Evolutionary conservation across 2,329 filamentous ascomycete genomes (phyloP), one percentile per base, ranked within the genome.

Genomic region (Fusarium vanettenii): DNA sequence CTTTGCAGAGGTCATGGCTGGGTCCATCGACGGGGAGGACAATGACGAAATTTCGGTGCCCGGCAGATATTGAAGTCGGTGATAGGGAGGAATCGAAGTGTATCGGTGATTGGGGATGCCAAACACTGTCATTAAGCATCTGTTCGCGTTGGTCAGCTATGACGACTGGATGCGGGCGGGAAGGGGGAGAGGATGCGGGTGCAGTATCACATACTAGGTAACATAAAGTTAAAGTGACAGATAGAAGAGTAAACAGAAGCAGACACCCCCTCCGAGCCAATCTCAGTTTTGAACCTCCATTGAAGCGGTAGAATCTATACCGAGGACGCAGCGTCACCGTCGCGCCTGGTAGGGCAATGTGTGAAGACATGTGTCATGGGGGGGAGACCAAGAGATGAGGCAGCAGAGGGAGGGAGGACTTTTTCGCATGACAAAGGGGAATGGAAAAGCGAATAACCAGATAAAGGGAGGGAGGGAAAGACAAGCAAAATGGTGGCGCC

Each of bases 1-100:
- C 77, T 64, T 81, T 81, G 70, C 80, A 81, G 14, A 81, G 76
- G 33, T 80, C 74, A 25, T 79, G 77, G 35, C 75, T 75, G n/a
- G 80, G 78, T 11, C 74, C 66, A 60, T 79, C 74, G 63, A 75
- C 75, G 18, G 77, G 77, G 5, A 79, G 59, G 25, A 79, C 65
- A 16, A 79, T 74, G 25, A 76, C 77, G 7, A 79, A 71, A n/a
- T 74, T 78, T 20, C 74, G 68, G 1, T 77, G 71, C n/a, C 76
- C 76, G 1, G 73, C 59, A 6, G 73, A 18, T 31, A 75, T 48
- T 59, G 13, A 55, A 37, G n/a, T 67, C 43, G n/a, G 72, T 29
- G 2, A 50, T 62, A 64, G 37, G 18, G 10, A 29, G 1, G 59
- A 56, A 5, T 72, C 72, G 11, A 64, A 43, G 10, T 72, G 61